These are phyloP conservation scores for Quercus tomentella DNA, from an alignment of 331 rosid genomes.

Conservation along the genomic window DNA sequence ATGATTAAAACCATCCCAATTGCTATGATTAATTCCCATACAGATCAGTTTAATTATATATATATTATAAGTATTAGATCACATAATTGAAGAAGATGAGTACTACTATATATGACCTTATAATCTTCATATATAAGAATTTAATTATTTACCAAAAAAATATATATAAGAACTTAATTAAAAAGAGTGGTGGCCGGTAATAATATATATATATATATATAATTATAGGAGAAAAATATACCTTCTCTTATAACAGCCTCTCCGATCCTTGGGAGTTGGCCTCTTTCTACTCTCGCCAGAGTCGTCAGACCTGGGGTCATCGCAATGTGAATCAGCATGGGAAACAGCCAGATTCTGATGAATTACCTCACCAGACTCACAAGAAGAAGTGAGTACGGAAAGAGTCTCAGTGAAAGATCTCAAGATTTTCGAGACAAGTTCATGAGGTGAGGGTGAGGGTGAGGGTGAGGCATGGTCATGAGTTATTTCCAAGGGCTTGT, in stretches of 20 bases:
- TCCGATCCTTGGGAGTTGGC: conserved; percentile 34
- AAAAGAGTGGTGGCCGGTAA: too few species aligned
- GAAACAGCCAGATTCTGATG: conserved; percentile 14
- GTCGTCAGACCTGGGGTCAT: conserved; percentile 44
- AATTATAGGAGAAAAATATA: not conserved
- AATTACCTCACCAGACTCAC: not conserved
- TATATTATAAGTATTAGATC: too few species aligned
- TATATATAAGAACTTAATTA: too few species aligned
- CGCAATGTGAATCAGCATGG: conserved; percentile 28
- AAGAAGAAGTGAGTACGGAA: conserved; percentile 30
- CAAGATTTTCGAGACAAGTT: conserved; percentile 27
- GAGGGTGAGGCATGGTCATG: not conserved
- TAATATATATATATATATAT: too few species aligned
- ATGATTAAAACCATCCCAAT: not conserved
- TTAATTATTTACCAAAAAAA: too few species aligned
- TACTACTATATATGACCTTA: not conserved
- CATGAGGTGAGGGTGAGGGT: conserved; percentile 24
- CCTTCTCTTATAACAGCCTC: conserved; percentile 84
- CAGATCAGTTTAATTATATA: too few species aligned
- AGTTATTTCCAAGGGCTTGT: not conserved
- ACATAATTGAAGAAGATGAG: not conserved
- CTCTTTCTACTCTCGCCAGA: conserved; percentile 44
- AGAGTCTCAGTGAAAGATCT: conserved; percentile 36
- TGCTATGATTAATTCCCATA: too few species aligned
- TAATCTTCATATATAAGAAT: too few species aligned